Evolutionary conservation across 768 basidiomycete species (phyloP).

Genomic region (Tricholoma sp.): DNA sequence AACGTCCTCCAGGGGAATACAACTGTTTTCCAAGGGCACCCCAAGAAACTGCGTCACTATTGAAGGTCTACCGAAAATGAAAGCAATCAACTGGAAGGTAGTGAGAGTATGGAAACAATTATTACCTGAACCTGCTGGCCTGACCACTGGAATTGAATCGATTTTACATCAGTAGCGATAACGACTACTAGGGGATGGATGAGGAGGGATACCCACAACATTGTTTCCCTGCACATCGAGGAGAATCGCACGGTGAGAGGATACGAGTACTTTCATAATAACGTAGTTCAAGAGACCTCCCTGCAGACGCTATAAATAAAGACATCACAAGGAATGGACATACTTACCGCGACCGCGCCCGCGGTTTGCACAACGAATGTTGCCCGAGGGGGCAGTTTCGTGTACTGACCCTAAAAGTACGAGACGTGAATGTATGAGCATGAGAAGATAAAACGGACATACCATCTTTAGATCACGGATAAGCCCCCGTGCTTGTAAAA

Average conservation of each 20-base stretch:
- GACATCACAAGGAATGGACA: too few species aligned
- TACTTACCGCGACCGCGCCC: slow-evolving; percentile 49
- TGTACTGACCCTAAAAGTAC: slow-evolving; percentile 30
- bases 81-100: background rate
- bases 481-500: slow-evolving; percentile 43
- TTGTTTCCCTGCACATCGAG: slow-evolving; percentile 48
- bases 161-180: background rate
- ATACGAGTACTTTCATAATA: slow-evolving; percentile 54
- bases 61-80: slow-evolving; percentile 22
- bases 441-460: background rate
- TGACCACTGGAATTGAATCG: slow-evolving; percentile 33
- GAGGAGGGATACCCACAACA: slow-evolving; percentile 34
- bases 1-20: slow-evolving; percentile 41
- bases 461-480: slow-evolving; percentile 57
- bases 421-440: background rate
- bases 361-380: slow-evolving; percentile 56
- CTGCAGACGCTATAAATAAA: slow-evolving; percentile 9
- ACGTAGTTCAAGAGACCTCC: slow-evolving; percentile 40
- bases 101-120: background rate
- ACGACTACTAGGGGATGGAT: slow-evolving; percentile 12
- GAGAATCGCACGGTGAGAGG: slow-evolving; percentile 40
- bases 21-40: slow-evolving; percentile 48
- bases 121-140: slow-evolving; percentile 34
- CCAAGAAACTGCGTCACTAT: slow-evolving; percentile 52
- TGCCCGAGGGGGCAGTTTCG: slow-evolving; percentile 60